Conservation (phyloP, 208 protist species). For the Vickermania ingenoplastis region DNA sequence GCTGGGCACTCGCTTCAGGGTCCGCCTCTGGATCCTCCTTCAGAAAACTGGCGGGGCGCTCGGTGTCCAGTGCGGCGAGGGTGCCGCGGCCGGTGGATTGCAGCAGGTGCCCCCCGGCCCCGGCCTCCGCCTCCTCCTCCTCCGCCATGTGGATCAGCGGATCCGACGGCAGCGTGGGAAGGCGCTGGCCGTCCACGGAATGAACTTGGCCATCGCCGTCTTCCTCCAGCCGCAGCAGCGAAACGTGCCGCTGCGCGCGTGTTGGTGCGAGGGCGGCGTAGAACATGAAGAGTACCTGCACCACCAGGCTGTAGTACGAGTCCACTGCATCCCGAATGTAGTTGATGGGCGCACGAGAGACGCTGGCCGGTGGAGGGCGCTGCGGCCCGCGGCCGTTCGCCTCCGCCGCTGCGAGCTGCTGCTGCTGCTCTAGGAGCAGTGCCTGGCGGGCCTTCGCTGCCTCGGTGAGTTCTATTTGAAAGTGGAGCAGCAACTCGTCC, state of each 20-base stretch:
- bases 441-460: constrained; percentile 14
- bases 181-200: not conserved
- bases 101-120: constrained; percentile 6
- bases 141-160: not conserved
- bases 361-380: constrained; percentile 3
- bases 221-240: constrained; percentile 10
- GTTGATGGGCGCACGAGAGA: constrained; percentile 8
- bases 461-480: constrained; percentile 23
- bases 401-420: not conserved
- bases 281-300: constrained; percentile 65
- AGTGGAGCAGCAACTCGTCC: constrained; percentile 33
- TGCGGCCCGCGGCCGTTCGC: not conserved
- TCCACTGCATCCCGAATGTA: constrained; percentile 3
- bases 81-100: constrained; percentile 12
- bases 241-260: constrained; percentile 14
- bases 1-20: constrained; percentile 13
- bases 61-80: constrained; percentile 48
- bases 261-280: constrained; percentile 53
- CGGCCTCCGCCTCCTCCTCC: not conserved
- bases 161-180: too few species aligned
- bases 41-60: constrained; percentile 56
- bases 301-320: constrained; percentile 51
- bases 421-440: constrained; percentile 6
- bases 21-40: constrained; percentile 27
- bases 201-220: not conserved